A percentile compares a stretch with the other conserved stretches of the same genome.
These are phyloP conservation scores for Amanita fuliginea DNA, from an alignment of 768 basidiomycete species.

Conservation along the genomic window DNA sequence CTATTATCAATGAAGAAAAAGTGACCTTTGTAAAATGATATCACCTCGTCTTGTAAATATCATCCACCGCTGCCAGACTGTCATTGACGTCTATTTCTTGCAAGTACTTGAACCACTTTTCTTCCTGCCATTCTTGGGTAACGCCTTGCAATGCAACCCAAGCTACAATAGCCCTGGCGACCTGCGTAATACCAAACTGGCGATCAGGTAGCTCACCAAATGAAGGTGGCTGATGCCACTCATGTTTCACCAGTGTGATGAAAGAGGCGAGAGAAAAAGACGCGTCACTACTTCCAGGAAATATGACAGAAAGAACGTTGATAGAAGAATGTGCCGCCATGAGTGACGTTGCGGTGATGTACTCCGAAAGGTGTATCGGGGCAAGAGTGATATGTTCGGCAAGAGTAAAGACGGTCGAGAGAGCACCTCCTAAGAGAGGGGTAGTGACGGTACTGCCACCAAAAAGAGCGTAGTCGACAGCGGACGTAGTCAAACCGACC, in stretches of 20 bases:
- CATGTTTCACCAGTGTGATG: slow-evolving; percentile 67
- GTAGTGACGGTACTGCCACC: slow-evolving; percentile 49
- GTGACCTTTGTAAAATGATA: slow-evolving; percentile 1
- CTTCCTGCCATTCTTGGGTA: slow-evolving; percentile 74
- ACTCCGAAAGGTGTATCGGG: slow-evolving; percentile 66
- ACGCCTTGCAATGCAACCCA: slow-evolving; percentile 78
- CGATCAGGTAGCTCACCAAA: slow-evolving; percentile 45
- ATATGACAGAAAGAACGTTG: slow-evolving; percentile 60
- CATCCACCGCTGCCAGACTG: slow-evolving; percentile 18
- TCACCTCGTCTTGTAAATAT: slow-evolving; percentile 18
- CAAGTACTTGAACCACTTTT: slow-evolving; percentile 53
- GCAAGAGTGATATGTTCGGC: slow-evolving; percentile 65
- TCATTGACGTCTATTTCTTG: slow-evolving; percentile 57
- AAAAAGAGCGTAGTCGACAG: slow-evolving; percentile 58
- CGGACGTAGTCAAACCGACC: slow-evolving; percentile 44
- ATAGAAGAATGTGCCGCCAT: slow-evolving; percentile 67
- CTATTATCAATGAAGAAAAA: background rate
- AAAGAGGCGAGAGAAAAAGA: slow-evolving; percentile 76
- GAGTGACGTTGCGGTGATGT: slow-evolving; percentile 65
- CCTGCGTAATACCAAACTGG: slow-evolving; percentile 52
- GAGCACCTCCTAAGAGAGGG: slow-evolving; percentile 44
- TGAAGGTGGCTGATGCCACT: slow-evolving; percentile 51
- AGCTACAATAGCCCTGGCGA: slow-evolving; percentile 60
- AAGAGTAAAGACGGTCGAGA: slow-evolving; percentile 49
- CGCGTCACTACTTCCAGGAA: slow-evolving; percentile 67